Base-by-base conservation (phyloP, 208 protist genomes). In the Angomonas deanei region DNA sequence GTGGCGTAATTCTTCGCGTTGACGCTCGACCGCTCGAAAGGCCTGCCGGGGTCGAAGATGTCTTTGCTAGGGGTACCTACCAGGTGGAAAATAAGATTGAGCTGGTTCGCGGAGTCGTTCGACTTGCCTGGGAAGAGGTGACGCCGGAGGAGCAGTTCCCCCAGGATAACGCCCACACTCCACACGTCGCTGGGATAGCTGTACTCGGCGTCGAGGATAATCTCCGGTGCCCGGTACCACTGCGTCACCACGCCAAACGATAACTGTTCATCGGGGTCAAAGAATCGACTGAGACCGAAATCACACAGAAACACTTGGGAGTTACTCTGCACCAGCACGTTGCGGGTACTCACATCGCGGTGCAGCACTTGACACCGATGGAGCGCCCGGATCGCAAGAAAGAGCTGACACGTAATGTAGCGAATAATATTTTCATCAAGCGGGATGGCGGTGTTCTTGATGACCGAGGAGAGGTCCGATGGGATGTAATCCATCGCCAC, bases 61-160 rank as follows among this genome's bases (percentile, higher is more conserved):
- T 91, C 80, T 11, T 86, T 69, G 31, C 72, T 90, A 13, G 98
- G 97, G 5, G 97, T 99, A 38, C 97, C 96, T 11, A 99, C 86
- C 28, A 94, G 80, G 56, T 82, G 72, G 34, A 97, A 96, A 27
- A 98, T 98, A 49, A 92, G 84, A 52, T 85, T 86, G 11, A 98
- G 79, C 69, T 98, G 93, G 56, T 97, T 92, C n/a, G 97, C 97
- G 0, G 79, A 89, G 70, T 97, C 87, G 63, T 98, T 96, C 13
- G 75, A 72, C 55, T 93, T 94, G 15, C 95, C 95, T 6, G 93
- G 93, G 38, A 98, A 91, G 11, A 98, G 73, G 54, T 97, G 92
- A 2, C 76, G 81, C 17, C 88, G 76, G 28, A 95, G 80, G 33
- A 97, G 83, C 34, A 98, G 69, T 72, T 97, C 91, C 8, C 86